These are phyloP conservation scores for Hyaloscypha hepaticicola DNA, from an alignment of 495 filamentous ascomycete genomes.

Conservation along the genomic window DNA sequence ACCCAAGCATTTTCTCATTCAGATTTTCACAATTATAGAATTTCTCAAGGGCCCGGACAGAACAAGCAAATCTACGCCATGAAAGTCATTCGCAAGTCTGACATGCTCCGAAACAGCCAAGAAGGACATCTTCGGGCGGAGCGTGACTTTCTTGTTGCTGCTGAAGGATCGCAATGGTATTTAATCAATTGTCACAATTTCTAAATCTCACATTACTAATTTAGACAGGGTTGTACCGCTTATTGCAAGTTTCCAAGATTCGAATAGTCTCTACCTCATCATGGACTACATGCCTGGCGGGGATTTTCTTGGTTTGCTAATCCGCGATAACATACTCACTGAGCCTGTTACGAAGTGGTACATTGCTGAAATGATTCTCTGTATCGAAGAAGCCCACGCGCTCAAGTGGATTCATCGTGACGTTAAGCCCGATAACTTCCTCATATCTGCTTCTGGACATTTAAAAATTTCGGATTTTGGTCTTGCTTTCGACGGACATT, in stretches of 20 bases:
- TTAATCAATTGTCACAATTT: conserved; percentile 4
- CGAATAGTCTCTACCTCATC: conserved; percentile 78
- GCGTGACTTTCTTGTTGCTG: conserved; percentile 84
- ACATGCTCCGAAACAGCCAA: conserved; percentile 86
- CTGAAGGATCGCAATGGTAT: conserved; percentile 75
- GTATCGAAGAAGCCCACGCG: conserved; percentile 87
- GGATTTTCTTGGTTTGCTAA: conserved; percentile 83
- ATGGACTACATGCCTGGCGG: conserved; percentile 99
- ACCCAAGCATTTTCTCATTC: neutral
- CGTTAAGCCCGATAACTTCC: conserved; percentile 95
- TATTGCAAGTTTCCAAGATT: conserved; percentile 86
- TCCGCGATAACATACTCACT: conserved; percentile 75
- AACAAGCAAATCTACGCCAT: conserved; percentile 77
- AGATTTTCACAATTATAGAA: conserved; percentile 1
- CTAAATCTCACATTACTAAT: conserved; percentile 5
- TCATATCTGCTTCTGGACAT: conserved; percentile 84
- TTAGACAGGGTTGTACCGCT: conserved; percentile 70
- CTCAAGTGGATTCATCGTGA: conserved; percentile 91
- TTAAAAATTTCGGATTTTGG: conserved; percentile 96
- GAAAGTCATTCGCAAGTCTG: conserved; percentile 92
- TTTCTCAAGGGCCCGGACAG: conserved; percentile 5
- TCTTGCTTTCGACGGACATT: conserved; percentile 90
- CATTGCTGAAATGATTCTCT: conserved; percentile 90
- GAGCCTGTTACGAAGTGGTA: conserved; percentile 83
- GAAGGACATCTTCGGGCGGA: conserved; percentile 92